Evolutionary conservation across 164 flowering plant genomes (phyloP).

Genomic region (Vitis labrusca): DNA sequence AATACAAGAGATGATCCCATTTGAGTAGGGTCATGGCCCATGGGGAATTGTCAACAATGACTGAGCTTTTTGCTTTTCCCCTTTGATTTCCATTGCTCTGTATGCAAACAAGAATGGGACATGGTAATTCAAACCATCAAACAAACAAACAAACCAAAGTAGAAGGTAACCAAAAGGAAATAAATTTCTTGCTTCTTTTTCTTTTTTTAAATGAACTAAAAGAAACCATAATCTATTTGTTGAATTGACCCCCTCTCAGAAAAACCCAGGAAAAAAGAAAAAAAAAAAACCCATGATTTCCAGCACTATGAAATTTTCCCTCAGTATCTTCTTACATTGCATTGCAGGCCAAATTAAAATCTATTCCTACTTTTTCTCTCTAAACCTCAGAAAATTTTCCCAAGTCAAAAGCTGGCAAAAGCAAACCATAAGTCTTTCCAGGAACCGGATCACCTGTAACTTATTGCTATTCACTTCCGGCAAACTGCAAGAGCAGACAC

Average conservation of each 20-base stretch:
- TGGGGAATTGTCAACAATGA: too few species aligned
- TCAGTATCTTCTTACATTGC: conserved; percentile 1
- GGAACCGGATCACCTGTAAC: not conserved
- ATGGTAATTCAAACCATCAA: too few species aligned
- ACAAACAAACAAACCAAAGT: not conserved
- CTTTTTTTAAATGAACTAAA: not conserved
- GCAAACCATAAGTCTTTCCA: not conserved
- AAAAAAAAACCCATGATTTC: not conserved
- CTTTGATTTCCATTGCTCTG: too few species aligned
- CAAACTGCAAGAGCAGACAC: not conserved
- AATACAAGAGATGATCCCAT: too few species aligned
- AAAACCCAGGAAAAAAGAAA: not conserved
- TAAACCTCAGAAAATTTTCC: not conserved
- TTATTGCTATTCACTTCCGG: conserved; percentile 1
- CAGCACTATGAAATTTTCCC: conserved; percentile 1
- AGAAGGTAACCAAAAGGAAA: not conserved
- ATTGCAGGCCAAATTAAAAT: not conserved
- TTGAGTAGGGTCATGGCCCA: too few species aligned
- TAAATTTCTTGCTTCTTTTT: not conserved
- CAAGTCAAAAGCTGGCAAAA: not conserved
- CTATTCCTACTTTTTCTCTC: not conserved
- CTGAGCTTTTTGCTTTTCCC: too few species aligned
- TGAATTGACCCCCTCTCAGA: not conserved
- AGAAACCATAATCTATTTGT: not conserved
- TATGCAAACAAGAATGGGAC: too few species aligned